Evolutionary conservation across 2,329 filamentous ascomycete genomes (phyloP).

Genomic region (Fusarium cyanostomum): DNA sequence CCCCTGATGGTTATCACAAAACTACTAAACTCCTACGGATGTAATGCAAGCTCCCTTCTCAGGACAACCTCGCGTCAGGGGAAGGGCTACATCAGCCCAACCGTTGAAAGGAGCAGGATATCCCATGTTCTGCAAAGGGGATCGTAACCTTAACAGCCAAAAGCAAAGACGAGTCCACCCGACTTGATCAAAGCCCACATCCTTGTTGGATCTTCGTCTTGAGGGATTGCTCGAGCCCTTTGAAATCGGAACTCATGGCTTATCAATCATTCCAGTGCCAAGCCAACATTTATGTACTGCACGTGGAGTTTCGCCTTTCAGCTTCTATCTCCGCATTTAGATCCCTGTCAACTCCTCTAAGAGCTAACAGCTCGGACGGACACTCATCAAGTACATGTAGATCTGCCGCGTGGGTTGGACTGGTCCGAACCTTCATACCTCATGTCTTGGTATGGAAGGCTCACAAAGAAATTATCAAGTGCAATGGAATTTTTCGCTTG

Average conservation of each 20-base stretch:
- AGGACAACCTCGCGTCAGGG: not conserved
- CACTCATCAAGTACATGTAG: too few relatives aligned
- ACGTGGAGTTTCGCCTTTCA: conserved; percentile 2
- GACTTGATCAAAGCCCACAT: not conserved
- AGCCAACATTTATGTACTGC: conserved; percentile 19
- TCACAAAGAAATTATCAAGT: not conserved
- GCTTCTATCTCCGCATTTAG: not conserved
- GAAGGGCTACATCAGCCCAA: conserved; percentile 16
- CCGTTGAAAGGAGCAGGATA: conserved; percentile 7
- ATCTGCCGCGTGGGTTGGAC: too few relatives aligned
- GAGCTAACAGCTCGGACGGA: too few relatives aligned
- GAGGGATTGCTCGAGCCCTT: not conserved
- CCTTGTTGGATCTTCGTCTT: conserved; percentile 5
- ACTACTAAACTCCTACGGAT: too few relatives aligned
- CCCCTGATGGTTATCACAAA: not conserved
- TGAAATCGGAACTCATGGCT: conserved; percentile 1
- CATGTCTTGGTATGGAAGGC: not conserved
- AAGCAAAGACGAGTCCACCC: conserved; percentile 11
- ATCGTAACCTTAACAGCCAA: conserved; percentile 3
- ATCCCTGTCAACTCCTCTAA: not conserved
- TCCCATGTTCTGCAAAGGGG: not conserved
- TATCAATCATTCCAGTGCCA: conserved; percentile 11
- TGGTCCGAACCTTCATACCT: too few relatives aligned
- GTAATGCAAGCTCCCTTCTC: not conserved
- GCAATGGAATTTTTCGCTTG: not conserved